Base-by-base conservation (phyloP, 2,329 filamentous ascomycete genomes). In the Diplodia sapinea region DNA sequence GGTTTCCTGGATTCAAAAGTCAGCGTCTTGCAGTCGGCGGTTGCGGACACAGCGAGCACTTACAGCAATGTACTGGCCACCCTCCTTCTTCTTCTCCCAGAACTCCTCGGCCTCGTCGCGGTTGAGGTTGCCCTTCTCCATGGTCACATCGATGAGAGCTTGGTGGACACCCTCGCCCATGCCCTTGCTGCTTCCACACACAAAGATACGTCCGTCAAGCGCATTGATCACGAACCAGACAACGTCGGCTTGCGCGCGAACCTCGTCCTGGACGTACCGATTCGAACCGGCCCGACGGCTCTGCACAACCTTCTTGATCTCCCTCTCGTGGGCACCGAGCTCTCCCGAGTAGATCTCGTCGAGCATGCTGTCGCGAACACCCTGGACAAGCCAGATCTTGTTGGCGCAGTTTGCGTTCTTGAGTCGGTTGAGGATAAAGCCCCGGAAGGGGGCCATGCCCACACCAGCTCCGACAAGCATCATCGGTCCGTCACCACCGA, bases 221-320 rank as follows among this genome's bases (percentile, higher is more conserved):
- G 93, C 89, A 78, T 98, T 98, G 83, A 96, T 91, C 71, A 98
- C 93, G 78, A 93, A 96, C 95, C 95, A 99, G 17, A 98, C 94
- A n/a, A 98, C 86, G 76, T 98, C 95, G 1, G 94, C 92, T 78
- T 98, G 95, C 71, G 92, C 86, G 12, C 87, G 85, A 9, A 99
- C 94, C 79, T 98, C 95, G 74, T 99, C 95, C 77, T 99, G 95
- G 1, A 99, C 95, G 76, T 99, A 99, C 71, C 91, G 90, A 70
- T 92, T 92, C 72, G 93, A 91, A 84, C 86, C 64, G 89, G 89
- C 72, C 65, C 76, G 76, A 49, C 82, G 79, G 51, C 79, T 80
- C 69, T 84, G 82, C 11, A 84, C 83, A 9, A 85, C 82, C 70
- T 81, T 82, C 70, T 84, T 84, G 74, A 83, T 82, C 62, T 82